Evolutionary conservation across 2,329 filamentous ascomycete species (phyloP).

Genomic region (Lomentospora prolificans): DNA sequence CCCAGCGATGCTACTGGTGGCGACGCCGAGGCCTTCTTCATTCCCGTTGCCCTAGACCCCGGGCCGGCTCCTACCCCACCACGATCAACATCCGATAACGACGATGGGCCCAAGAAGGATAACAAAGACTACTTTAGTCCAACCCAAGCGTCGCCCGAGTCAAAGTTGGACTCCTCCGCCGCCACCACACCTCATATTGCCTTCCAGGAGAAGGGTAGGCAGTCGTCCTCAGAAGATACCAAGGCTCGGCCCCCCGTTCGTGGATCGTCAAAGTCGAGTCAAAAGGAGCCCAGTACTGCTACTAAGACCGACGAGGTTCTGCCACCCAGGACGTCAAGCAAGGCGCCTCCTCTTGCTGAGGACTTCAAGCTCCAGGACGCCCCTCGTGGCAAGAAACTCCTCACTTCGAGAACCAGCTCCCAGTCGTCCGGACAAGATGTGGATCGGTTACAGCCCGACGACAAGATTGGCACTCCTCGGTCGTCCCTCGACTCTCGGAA

Average conservation of each 20-base stretch:
- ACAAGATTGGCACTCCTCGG: conserved; percentile 4
- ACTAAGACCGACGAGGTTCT: conserved; percentile 28
- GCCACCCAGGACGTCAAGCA: conserved; percentile 23
- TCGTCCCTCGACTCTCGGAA: conserved; percentile 9
- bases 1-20: conserved; percentile 34
- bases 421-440: conserved; percentile 22
- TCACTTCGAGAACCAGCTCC: conserved; percentile 33
- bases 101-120: conserved; percentile 32
- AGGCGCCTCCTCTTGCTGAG: conserved; percentile 32
- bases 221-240: conserved; percentile 40
- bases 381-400: conserved; percentile 50
- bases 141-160: conserved; percentile 33
- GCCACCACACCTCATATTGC: conserved; percentile 77
- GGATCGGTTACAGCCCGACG: background rate
- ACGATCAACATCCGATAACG: conserved; percentile 39
- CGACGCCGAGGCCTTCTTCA: conserved; percentile 62
- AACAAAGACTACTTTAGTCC: conserved; percentile 52
- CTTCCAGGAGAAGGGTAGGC: conserved; percentile 72
- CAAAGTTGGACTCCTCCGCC: conserved; percentile 21
- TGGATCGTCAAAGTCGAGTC: conserved; percentile 34
- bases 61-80: conserved; percentile 48
- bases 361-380: conserved; percentile 76
- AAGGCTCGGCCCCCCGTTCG: conserved; percentile 38
- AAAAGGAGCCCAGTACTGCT: conserved; percentile 15
- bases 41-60: conserved; percentile 65